A percentile compares a stretch with the other conserved stretches of the same genome.
phyloP scores from a whole-genome alignment of 78 protist species.

The Carpediemonas membranifera region DNA sequence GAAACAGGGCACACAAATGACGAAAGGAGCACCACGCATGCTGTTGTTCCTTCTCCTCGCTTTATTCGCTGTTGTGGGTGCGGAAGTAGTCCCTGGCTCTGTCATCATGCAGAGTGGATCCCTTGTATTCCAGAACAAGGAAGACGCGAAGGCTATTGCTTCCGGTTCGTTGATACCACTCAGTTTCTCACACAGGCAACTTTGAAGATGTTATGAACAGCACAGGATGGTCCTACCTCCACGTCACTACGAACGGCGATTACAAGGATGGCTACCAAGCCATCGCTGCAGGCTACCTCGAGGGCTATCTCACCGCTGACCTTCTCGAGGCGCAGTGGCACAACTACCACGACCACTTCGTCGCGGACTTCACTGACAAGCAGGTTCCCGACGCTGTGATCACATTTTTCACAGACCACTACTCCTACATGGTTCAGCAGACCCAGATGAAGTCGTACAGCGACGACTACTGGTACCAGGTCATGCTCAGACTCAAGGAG shows the following conservation, averaged over 20 bases:
- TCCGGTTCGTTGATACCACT: too few species aligned
- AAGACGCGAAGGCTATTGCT: too few species aligned
- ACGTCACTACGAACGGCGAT: slow-evolving; percentile 22
- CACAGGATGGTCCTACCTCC: slow-evolving; percentile 36
- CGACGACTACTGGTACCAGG: slow-evolving; percentile 43
- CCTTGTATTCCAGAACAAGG: too few species aligned
- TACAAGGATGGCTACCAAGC: slow-evolving; percentile 17
- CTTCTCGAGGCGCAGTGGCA: slow-evolving; percentile 26
- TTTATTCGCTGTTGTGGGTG: too few species aligned
- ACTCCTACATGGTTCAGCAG: slow-evolving; percentile 7
- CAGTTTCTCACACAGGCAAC: too few species aligned
- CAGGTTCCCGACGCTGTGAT: background rate
- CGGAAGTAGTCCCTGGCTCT: too few species aligned
- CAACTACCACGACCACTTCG: slow-evolving; percentile 14
- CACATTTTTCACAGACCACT: slow-evolving; percentile 15
- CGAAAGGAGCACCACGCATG: too few species aligned
- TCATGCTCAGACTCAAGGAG: slow-evolving; percentile 20
- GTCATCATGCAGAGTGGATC: too few species aligned
- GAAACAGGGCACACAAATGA: too few species aligned
- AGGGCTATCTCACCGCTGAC: slow-evolving; percentile 31
- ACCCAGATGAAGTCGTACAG: background rate
- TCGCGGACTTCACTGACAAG: slow-evolving; percentile 2
- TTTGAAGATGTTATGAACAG: too few species aligned
- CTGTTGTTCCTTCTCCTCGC: too few species aligned
- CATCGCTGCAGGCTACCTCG: slow-evolving; percentile 46